phyloP scores from a whole-genome alignment of 176 grass and related monocot genomes.

The Carex parvula region DNA sequence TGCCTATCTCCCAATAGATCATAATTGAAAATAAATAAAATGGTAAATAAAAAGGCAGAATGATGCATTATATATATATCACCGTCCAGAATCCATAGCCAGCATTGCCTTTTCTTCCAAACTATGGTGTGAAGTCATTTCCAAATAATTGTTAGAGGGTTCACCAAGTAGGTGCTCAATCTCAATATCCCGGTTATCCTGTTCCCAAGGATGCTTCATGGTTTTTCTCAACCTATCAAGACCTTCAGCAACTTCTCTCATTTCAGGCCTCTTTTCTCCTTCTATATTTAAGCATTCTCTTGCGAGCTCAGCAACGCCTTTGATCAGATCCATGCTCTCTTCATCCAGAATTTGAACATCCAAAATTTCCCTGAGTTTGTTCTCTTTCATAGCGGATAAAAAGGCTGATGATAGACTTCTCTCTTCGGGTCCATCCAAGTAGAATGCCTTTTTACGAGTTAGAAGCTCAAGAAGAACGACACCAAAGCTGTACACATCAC shows the following conservation, averaged over 20 bases:
- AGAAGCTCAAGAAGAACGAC: conserved; percentile 31
- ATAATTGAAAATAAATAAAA: background rate
- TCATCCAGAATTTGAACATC: conserved; percentile 22
- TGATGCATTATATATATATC: background rate
- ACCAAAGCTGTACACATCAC: conserved; percentile 32
- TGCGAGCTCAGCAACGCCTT: background rate
- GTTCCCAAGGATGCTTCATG: conserved; percentile 22
- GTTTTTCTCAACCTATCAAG: conserved; percentile 34
- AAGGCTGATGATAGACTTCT: background rate
- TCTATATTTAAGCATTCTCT: conserved; percentile 39
- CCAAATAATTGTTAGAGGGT: background rate
- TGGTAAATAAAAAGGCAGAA: background rate
- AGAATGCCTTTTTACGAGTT: conserved; percentile 17
- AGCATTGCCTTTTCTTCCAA: conserved; percentile 24
- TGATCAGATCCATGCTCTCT: background rate
- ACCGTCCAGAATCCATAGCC: background rate
- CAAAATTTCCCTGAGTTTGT: conserved; percentile 9
- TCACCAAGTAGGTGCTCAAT: conserved; percentile 22
- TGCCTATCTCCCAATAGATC: background rate
- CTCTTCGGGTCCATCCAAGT: background rate
- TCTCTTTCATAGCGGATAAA: conserved; percentile 13
- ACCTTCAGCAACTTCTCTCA: conserved; percentile 46
- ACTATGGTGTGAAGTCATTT: conserved; percentile 4
- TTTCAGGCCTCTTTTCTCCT: conserved; percentile 35
- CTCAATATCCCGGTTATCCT: conserved; percentile 21